Percentiles rank a stretch among this genome's conserved stretches.
These are phyloP conservation scores for Colletotrichum tanaceti DNA, from an alignment of 2,329 filamentous ascomycete species.

Conservation along the genomic window DNA sequence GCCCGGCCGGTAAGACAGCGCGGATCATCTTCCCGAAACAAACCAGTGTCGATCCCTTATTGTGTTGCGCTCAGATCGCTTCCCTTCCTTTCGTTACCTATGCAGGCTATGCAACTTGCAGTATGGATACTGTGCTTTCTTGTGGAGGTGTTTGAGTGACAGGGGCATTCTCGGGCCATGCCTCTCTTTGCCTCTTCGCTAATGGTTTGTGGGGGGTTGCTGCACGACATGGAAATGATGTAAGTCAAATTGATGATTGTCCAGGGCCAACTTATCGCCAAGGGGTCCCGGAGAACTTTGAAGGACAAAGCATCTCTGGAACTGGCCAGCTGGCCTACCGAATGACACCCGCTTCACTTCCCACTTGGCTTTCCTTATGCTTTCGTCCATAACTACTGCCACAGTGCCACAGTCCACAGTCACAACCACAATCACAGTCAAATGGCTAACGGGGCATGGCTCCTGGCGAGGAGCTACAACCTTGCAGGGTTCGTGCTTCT, in stretches of 20 bases:
- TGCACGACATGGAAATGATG: slow-evolving; percentile 17
- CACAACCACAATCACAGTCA: slow-evolving; percentile 11
- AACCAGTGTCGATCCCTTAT: slow-evolving; percentile 19
- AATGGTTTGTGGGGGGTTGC: not conserved
- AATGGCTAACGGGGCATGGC: not conserved
- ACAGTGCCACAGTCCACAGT: slow-evolving; percentile 9
- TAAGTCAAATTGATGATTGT: slow-evolving; percentile 2
- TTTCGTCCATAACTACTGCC: not conserved
- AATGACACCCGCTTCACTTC: not conserved
- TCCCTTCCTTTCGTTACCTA: slow-evolving; percentile 1
- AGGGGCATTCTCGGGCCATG: slow-evolving; percentile 10
- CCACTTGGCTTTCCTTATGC: not conserved
- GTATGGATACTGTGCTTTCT: not conserved
- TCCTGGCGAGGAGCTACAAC: not conserved
- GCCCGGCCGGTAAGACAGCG: slow-evolving; percentile 13
- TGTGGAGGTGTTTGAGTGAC: slow-evolving; percentile 5
- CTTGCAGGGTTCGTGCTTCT: slow-evolving; percentile 17
- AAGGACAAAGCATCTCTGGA: not conserved
- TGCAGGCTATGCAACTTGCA: not conserved
- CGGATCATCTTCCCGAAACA: slow-evolving; percentile 17
- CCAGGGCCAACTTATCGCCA: not conserved
- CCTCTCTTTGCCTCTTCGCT: not conserved
- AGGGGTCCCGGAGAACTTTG: not conserved
- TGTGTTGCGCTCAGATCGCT: slow-evolving; percentile 34
- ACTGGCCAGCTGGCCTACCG: not conserved